phyloP scores from a whole-genome alignment of 495 filamentous ascomycete genomes.

The Daldinia caldariorum region DNA sequence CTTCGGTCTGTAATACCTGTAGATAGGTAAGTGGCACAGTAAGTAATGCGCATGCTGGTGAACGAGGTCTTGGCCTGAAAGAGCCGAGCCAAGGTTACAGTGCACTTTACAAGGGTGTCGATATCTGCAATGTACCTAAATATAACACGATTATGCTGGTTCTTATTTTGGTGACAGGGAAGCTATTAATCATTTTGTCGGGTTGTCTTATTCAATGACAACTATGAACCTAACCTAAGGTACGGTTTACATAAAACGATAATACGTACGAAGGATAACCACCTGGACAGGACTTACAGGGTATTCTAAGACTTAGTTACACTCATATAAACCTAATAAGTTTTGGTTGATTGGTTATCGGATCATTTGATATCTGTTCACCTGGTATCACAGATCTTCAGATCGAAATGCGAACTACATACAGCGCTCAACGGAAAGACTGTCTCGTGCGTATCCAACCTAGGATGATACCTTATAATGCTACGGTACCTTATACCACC shows the following conservation, averaged over 20 bases:
- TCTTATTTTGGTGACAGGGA: not conserved
- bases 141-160: not conserved
- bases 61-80: conserved; percentile 11
- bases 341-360: conserved; percentile 2
- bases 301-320: not conserved
- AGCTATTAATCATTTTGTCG: not conserved
- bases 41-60: conserved; percentile 24
- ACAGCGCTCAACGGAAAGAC: not conserved
- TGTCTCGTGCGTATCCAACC: not conserved
- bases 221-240: too few relatives aligned
- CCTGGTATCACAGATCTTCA: conserved; percentile 28
- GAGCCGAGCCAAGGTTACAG: conserved; percentile 27
- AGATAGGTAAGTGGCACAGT: conserved; percentile 29
- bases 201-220: too few relatives aligned
- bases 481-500: too few relatives aligned
- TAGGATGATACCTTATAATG: conserved; percentile 15
- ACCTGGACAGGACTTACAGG: not conserved
- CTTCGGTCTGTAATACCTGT: conserved; percentile 23
- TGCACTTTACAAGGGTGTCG: conserved; percentile 27
- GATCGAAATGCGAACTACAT: conserved; percentile 23
- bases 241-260: too few relatives aligned
- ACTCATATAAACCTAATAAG: not conserved
- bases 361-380: not conserved
- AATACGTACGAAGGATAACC: not conserved
- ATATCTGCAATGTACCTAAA: conserved; percentile 5